Evolutionary conservation across 257 asterid species (phyloP).

Genomic region (Gentiana macrophylla): DNA sequence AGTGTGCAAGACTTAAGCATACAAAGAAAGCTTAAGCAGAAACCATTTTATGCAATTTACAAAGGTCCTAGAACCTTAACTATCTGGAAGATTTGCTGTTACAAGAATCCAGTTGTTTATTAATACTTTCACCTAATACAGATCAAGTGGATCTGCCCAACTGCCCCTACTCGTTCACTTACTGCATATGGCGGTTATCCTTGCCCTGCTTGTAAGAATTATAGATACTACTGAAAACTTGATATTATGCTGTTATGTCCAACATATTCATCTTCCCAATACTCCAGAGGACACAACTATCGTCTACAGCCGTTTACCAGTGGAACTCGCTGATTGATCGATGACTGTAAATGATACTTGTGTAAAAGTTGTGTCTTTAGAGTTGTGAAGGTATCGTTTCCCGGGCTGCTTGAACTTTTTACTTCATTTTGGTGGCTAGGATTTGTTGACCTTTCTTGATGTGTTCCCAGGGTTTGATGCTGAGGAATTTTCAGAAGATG

Average conservation of each 20-base stretch:
- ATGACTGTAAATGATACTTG: too few species aligned
- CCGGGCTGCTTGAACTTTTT: too few species aligned
- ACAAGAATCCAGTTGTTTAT: background rate
- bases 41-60: background rate
- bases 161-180: slow-evolving; percentile 78
- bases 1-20: too few species aligned
- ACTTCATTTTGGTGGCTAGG: too few species aligned
- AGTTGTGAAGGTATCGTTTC: too few species aligned
- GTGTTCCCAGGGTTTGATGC: slow-evolving; percentile 58
- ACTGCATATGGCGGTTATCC: slow-evolving; percentile 77
- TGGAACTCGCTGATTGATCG: too few species aligned
- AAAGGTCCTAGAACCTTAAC: background rate
- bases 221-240: background rate
- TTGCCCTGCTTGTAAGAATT: slow-evolving; percentile 69
- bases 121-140: slow-evolving; percentile 13
- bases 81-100: background rate
- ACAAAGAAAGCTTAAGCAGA: background rate
- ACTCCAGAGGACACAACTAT: too few species aligned
- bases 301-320: too few species aligned
- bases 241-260: background rate
- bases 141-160: slow-evolving; percentile 92
- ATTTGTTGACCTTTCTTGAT: too few species aligned
- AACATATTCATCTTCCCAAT: background rate
- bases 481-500: slow-evolving; percentile 54
- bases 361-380: too few species aligned